These are phyloP conservation scores for Penicillium parvum DNA, from an alignment of 495 filamentous ascomycete genomes.

Conservation along the genomic window DNA sequence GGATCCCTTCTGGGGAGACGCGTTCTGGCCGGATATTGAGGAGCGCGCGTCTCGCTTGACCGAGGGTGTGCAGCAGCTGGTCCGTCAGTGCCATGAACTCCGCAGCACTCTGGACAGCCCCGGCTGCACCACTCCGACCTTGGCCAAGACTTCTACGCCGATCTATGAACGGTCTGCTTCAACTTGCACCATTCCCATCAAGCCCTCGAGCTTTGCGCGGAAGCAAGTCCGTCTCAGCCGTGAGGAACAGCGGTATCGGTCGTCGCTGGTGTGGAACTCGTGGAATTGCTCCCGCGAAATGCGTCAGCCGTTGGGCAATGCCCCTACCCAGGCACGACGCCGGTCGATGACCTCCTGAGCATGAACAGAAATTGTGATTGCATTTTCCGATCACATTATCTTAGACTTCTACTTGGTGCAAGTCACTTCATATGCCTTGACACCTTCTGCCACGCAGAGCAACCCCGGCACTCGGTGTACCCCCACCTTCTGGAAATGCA, in stretches of 20 bases:
- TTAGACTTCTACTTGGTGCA: neutral
- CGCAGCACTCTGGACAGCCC: slow-evolving; percentile 26
- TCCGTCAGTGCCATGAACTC: slow-evolving; percentile 50
- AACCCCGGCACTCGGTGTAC: neutral
- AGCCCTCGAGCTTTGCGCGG: slow-evolving; percentile 29
- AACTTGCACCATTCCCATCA: slow-evolving; percentile 24
- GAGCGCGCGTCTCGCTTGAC: slow-evolving; percentile 48
- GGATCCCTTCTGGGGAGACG: slow-evolving; percentile 55
- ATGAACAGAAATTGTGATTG: neutral
- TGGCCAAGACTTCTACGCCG: slow-evolving; percentile 13
- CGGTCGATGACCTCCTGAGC: slow-evolving; percentile 28
- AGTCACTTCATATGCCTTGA: neutral
- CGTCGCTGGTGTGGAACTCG: slow-evolving; percentile 20
- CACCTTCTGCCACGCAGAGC: neutral
- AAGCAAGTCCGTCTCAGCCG: slow-evolving; percentile 29
- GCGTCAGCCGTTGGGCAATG: slow-evolving; percentile 18
- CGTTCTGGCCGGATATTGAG: slow-evolving; percentile 52
- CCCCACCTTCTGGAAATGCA: neutral
- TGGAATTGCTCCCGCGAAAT: slow-evolving; percentile 26
- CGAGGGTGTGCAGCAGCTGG: slow-evolving; percentile 50
- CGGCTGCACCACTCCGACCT: slow-evolving; percentile 19
- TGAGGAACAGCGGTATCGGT: slow-evolving; percentile 32
- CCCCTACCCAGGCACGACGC: slow-evolving; percentile 19
- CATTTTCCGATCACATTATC: neutral
- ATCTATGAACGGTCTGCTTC: slow-evolving; percentile 15